Conservation (phyloP, 768 basidiomycete genomes). For the Tylopilus balloui region DNA sequence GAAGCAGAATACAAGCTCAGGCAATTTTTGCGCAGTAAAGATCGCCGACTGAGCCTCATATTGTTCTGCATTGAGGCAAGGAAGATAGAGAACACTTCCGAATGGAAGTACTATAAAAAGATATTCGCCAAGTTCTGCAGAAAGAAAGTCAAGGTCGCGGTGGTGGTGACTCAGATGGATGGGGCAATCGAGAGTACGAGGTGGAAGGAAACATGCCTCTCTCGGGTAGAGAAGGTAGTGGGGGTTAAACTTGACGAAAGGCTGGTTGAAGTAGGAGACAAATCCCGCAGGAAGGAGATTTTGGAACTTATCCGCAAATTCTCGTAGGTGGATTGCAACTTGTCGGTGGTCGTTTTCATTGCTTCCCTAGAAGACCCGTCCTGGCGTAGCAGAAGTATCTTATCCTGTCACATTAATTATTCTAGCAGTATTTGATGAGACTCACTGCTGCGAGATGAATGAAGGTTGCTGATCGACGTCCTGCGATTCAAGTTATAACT, state of each 20-base stretch:
- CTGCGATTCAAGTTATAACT: too few species aligned
- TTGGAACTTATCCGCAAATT: slow-evolving; percentile 2
- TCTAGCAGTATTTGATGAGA: too few species aligned
- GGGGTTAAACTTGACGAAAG: neutral
- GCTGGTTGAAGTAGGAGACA: slow-evolving; percentile 1
- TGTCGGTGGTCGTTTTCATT: neutral
- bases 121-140: slow-evolving; percentile 14
- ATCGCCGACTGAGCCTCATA: slow-evolving; percentile 8
- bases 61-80: slow-evolving; percentile 11
- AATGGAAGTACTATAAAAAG: slow-evolving; percentile 12
- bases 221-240: too few species aligned
- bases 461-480: too few species aligned
- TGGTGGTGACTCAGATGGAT: slow-evolving; percentile 15
- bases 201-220: slow-evolving; percentile 1
- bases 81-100: slow-evolving; percentile 3
- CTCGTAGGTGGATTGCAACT: neutral
- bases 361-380: too few species aligned
- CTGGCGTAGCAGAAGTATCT: too few species aligned
- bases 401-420: too few species aligned
- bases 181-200: neutral
- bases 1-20: slow-evolving; percentile 11
- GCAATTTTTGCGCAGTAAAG: slow-evolving; percentile 8
- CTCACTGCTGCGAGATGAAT: too few species aligned
- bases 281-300: neutral
- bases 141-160: slow-evolving; percentile 7